Evolutionary conservation across 768 basidiomycete species (phyloP).

Genomic region (Rhodotorula babjevae): DNA sequence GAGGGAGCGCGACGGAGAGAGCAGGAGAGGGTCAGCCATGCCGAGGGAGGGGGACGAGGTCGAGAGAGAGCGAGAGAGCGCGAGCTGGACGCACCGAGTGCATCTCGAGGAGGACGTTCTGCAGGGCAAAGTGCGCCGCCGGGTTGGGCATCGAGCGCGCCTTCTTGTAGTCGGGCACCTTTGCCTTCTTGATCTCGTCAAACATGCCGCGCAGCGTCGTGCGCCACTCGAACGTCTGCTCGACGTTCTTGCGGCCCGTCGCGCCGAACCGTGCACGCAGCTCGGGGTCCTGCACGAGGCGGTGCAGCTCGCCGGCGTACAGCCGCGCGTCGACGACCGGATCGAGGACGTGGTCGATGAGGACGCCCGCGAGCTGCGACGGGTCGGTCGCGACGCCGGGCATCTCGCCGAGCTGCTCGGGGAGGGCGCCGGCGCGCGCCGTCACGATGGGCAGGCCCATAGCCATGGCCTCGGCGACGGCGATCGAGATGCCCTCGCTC

Average conservation of each 20-base stretch:
- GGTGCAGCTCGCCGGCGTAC: conserved; percentile 26
- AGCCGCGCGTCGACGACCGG: conserved; percentile 13
- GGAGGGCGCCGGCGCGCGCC: conserved; percentile 15
- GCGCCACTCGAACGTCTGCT: conserved; percentile 28
- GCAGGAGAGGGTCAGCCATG: not conserved
- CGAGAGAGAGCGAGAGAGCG: not conserved
- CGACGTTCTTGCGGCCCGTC: conserved; percentile 24
- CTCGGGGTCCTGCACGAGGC: conserved; percentile 9
- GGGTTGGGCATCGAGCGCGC: conserved; percentile 20
- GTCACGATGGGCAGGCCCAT: conserved; percentile 34
- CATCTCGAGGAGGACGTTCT: conserved; percentile 24
- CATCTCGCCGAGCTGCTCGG: conserved; percentile 21
- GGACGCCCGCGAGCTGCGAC: conserved; percentile 4
- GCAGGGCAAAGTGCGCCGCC: conserved; percentile 26
- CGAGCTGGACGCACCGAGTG: conserved; percentile 7
- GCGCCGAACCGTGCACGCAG: not conserved
- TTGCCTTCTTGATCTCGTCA: conserved; percentile 12
- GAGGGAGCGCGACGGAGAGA: too few species aligned
- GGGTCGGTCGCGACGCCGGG: conserved; percentile 10
- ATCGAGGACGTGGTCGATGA: too few species aligned
- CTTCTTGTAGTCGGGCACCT: conserved; percentile 6
- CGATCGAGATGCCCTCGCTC: conserved; percentile 37
- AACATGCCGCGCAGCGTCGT: conserved; percentile 26
- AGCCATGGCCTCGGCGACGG: conserved; percentile 40
- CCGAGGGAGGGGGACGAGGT: not conserved